Evolutionary conservation across 495 filamentous ascomycete species (phyloP).

Genomic region (Hyaloscypha variabilis): DNA sequence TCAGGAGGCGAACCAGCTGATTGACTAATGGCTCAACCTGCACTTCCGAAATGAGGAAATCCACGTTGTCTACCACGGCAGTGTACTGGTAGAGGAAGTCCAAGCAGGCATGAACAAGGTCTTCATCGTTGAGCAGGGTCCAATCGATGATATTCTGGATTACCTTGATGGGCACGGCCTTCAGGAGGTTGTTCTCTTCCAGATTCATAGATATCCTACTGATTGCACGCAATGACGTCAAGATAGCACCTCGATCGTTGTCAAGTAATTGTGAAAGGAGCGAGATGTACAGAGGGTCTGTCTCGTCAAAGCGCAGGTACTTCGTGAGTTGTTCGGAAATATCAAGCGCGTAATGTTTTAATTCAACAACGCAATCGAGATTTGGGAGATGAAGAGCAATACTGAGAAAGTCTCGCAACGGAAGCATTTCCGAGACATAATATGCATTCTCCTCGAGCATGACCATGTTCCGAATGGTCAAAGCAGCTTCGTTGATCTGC

Average conservation of each 20-base stretch:
- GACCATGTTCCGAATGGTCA: slow-evolving; percentile 92
- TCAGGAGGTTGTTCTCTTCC: slow-evolving; percentile 74
- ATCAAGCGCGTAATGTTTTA: slow-evolving; percentile 90
- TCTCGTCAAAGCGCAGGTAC: slow-evolving; percentile 68
- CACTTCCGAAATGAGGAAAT: slow-evolving; percentile 62
- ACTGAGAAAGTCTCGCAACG: slow-evolving; percentile 77
- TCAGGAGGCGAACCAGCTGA: slow-evolving; percentile 76
- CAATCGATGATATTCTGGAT: slow-evolving; percentile 75
- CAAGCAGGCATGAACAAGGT: slow-evolving; percentile 80
- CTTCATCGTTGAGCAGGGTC: slow-evolving; percentile 88
- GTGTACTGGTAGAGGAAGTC: slow-evolving; percentile 98
- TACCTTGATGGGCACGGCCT: slow-evolving; percentile 64
- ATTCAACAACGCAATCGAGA: slow-evolving; percentile 73
- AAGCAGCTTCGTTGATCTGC: slow-evolving; percentile 80
- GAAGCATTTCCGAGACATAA: slow-evolving; percentile 72
- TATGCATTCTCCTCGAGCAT: slow-evolving; percentile 85
- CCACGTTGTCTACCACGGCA: slow-evolving; percentile 81
- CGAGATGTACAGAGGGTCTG: slow-evolving; percentile 78
- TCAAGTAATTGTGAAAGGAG: slow-evolving; percentile 70
- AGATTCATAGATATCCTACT: slow-evolving; percentile 86
- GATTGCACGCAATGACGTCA: slow-evolving; percentile 81
- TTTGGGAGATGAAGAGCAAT: slow-evolving; percentile 79
- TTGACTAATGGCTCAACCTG: slow-evolving; percentile 69
- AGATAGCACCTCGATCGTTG: slow-evolving; percentile 81
- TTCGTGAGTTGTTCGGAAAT: slow-evolving; percentile 90